Base-by-base conservation (phyloP, 805 yeast genomes). In the Barnettozyma salicaria region DNA sequence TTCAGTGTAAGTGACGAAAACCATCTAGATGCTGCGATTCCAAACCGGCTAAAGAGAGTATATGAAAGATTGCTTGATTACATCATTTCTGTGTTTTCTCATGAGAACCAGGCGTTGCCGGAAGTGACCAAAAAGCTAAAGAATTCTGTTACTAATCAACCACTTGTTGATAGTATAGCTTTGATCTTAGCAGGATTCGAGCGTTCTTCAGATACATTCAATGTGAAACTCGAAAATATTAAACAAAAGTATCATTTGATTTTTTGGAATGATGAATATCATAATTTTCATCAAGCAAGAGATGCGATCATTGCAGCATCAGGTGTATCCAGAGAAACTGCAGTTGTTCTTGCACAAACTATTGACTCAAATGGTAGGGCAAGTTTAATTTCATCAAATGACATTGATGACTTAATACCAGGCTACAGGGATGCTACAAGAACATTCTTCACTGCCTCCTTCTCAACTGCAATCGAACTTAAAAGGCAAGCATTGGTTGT, bases 251-350 rank as follows among this genome's bases (percentile, higher is more conserved):
- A 63, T 11, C 78, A 71, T 61, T 62, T 82, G 22, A 52, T 79
- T 17, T 63, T 81, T n/a, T 84, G 89, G 82, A 84, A 84, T 55
- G 94, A 84, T 52, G 92, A 84, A 49, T 68, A 65, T 45, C 92
- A 84, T 50, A 72, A 75, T 48, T 73, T 69, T 45, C 63, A 67
- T 2, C 72, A 74, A 40, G 84, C 84, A 2, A 64, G 62, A 13
- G 55, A 58, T 10, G 74, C 76, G 4, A 65, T 78, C 25, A 46
- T 47, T 5, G 53, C 55, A 2, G 67, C 67, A 1, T 50, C 60
- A 1, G 61, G 57, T 0, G 50, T 45, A 9, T 39, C 48, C 12
- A 51, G 47, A 4, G 40, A 31, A 2, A 46, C 44, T 16, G 71
- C 74, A 1, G 47, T 59, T 32, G 45, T 39, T 14, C 41, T 64